Base-by-base conservation (phyloP, 2,329 filamentous ascomycete species). In the Rutstroemia sp. region DNA sequence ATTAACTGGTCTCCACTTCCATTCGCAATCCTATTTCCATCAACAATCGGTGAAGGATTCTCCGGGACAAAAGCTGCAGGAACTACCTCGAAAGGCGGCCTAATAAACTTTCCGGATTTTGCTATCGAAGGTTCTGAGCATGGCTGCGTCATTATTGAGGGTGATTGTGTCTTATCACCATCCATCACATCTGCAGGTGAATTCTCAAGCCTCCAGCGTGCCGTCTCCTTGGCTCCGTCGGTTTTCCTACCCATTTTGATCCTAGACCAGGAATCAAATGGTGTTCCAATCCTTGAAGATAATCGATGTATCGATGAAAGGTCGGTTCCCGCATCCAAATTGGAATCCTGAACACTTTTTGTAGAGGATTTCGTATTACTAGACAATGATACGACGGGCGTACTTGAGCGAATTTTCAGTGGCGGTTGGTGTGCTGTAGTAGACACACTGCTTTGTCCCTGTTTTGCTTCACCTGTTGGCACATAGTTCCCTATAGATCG, bases 61-160 rank as follows among this genome's bases (percentile, higher is more conserved):
- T 41, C 21, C 4, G 7, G 10, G 19, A 39, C 9, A 9, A 34
- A 9, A 3, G 42, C 25, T 44, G 6, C 2, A 41, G 27, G 7
- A 37, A 57, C 59, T 38, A 76, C 72, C 2, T 72, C 69, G 54
- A 80, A 81, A 2, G 78, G 78, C 48, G 68, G 71, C 12, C 75
- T 73, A 18, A 75, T 52, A 2, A 80, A 57, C 30, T 66, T 73
- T 0, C 78, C 77, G 3, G 68, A 66, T 25, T 71, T 68, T 3
- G 72, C 74, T 45, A 78, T 65, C 3, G 78, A 62, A 5, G 72
- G 61, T n/a, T 38, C 48, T 5, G 3, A 34, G 10, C 30, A 34
- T 12, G 30, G 30, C 10, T 34, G 30, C 30, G 30, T 34, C 10
- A 9, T 4, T 12, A 12, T 12, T 10, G 10, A 12, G 9, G 12